Evolutionary conservation across 257 asterid genomes (phyloP), one percentile per base, ranked within the genome.

Genomic region (Solanum paucissectum): DNA sequence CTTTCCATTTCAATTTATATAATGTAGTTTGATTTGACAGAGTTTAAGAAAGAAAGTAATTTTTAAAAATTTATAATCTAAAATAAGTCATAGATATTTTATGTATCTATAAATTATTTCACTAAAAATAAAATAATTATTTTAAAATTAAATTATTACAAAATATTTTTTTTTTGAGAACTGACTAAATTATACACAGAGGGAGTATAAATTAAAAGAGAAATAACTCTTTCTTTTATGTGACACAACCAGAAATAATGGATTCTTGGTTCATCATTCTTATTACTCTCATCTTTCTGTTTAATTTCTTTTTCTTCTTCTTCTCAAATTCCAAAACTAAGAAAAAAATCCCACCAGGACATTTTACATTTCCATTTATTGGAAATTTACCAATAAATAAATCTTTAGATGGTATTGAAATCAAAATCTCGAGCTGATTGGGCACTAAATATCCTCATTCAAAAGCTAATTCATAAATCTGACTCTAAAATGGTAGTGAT

Each of bases 301-400:
- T 73, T 36, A 36, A 20, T 73, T 2, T 73, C 12, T 73, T 73
- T 13, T 20, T 18, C 34, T 4, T 73, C 1, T 73, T 73, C 46
- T 20, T 73, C 82, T 20, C 71, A 62, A 44, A 79, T 9, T 60
- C 29, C 38, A 36, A 25, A 60, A 9, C 40, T 29, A 86, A 58
- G 36, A 86, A 77, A 21, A 87, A 21, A 6, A 92, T 90, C 3
- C 94, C 93, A 33, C 93, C 92, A 12, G 94, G 95, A 9, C 94
- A 93, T 20, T 84, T 55, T 1, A n/a, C 83, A 11, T 10, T 90
- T 33, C 92, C 93, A 23, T 23, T 93, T 38, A 87, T 93, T 88
- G 92, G 90, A 5, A 91, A 88, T 88, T 52, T 87, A 7, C 42
- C 90, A 82, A 34, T 5, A 18, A 36, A 20, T 34, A 75, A 36